Conservation (phyloP, 1,284 basidiomycete species). For the Exsudoporus floridanus region DNA sequence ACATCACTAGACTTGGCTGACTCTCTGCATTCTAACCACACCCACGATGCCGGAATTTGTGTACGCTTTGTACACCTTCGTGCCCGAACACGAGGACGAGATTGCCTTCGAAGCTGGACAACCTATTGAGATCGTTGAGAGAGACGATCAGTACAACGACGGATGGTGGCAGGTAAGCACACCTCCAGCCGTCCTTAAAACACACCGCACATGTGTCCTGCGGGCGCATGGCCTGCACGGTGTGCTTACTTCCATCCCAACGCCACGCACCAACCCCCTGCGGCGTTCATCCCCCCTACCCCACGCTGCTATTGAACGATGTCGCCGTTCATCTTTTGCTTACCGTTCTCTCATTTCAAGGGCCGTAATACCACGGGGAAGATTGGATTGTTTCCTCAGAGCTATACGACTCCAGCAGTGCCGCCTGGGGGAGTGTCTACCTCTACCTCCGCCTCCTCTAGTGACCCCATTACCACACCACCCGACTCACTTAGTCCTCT, state of each 20-base stretch:
- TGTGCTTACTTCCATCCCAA: not conserved
- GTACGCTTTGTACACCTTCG: slow-evolving; percentile 83
- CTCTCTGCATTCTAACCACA: not conserved
- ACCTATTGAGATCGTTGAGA: slow-evolving; percentile 86
- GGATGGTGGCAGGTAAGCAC: slow-evolving; percentile 97
- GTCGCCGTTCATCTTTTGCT: slow-evolving; percentile 28
- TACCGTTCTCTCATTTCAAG: slow-evolving; percentile 42
- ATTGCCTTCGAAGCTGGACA: slow-evolving; percentile 86
- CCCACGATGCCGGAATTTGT: slow-evolving; percentile 54
- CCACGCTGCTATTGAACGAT: slow-evolving; percentile 24
- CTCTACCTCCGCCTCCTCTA: slow-evolving; percentile 24
- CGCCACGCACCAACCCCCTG: slow-evolving; percentile 8
- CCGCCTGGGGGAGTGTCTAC: slow-evolving; percentile 34
- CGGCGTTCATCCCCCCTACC: slow-evolving; percentile 8
- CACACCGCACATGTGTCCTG: slow-evolving; percentile 1
- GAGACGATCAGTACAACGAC: slow-evolving; percentile 91
- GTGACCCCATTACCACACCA: slow-evolving; percentile 27
- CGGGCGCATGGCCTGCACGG: slow-evolving; percentile 17
- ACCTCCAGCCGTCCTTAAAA: slow-evolving; percentile 11
- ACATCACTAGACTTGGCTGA: slow-evolving; percentile 1
- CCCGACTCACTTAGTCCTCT: slow-evolving; percentile 42
- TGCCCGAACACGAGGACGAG: slow-evolving; percentile 93
- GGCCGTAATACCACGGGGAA: slow-evolving; percentile 84
- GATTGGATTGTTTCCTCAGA: slow-evolving; percentile 87
- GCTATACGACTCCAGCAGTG: slow-evolving; percentile 75